Evolutionary conservation across 2,329 filamentous ascomycete species (phyloP).

Genomic region (Alternaria conjuncta): DNA sequence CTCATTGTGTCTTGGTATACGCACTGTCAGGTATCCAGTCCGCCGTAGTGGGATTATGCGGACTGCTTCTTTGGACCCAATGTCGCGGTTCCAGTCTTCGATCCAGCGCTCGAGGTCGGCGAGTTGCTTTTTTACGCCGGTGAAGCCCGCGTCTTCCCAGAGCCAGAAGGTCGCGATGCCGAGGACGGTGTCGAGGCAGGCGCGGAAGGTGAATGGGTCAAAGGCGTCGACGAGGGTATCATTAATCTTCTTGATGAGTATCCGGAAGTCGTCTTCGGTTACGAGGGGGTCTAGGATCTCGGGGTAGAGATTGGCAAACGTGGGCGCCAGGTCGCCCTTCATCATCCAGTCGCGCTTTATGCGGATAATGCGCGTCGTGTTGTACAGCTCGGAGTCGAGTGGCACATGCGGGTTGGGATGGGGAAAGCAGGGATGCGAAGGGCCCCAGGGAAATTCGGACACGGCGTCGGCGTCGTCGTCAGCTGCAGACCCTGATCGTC

Average conservation of each 20-base stretch:
- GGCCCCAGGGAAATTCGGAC: conserved; percentile 82
- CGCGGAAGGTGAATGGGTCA: conserved; percentile 76
- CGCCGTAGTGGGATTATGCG: conserved; percentile 78
- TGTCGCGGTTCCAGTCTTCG: conserved; percentile 81
- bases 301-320: conserved; percentile 93
- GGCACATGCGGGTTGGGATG: conserved; percentile 93
- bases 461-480: conserved; percentile 48
- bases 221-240: conserved; percentile 77
- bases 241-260: conserved; percentile 82
- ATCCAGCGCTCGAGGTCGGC: conserved; percentile 78
- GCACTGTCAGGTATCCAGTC: conserved; percentile 86
- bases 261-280: conserved; percentile 84
- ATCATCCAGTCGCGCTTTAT: conserved; percentile 91
- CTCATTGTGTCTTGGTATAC: conserved; percentile 32
- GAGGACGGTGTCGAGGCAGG: conserved; percentile 78
- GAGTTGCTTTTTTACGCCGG: conserved; percentile 74
- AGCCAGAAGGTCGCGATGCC: conserved; percentile 89
- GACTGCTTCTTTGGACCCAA: conserved; percentile 66
- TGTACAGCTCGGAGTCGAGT: conserved; percentile 73
- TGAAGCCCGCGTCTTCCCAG: conserved; percentile 88
- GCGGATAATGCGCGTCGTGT: conserved; percentile 85
- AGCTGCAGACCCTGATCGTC: conserved; percentile 17
- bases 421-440: conserved; percentile 91
- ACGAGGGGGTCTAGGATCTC: conserved; percentile 91
- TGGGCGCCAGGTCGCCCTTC: conserved; percentile 86